These are phyloP conservation scores for Cyberlindnera euphorbiiphila DNA, from an alignment of 805 yeast genomes.

Conservation along the genomic window DNA sequence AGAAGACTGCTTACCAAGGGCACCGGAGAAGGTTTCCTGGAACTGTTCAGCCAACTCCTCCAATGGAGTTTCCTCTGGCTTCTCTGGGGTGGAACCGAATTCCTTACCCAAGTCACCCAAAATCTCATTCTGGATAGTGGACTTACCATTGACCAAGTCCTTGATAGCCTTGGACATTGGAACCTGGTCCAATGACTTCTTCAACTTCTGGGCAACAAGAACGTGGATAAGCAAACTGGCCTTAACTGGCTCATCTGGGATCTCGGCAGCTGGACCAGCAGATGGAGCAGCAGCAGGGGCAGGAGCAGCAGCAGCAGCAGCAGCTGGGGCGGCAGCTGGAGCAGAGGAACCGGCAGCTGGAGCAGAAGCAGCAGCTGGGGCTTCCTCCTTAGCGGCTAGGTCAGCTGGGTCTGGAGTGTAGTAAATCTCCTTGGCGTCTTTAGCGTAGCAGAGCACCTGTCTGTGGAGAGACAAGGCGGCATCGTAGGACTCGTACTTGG, in stretches of 20 bases:
- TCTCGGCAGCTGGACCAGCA: slow-evolving; percentile 76
- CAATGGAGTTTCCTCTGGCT: slow-evolving; percentile 97
- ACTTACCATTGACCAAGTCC: slow-evolving; percentile 97
- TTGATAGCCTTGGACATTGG: slow-evolving; percentile 92
- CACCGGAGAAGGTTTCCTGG: slow-evolving; percentile 86
- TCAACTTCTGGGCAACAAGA: slow-evolving; percentile 91
- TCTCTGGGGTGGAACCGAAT: slow-evolving; percentile 96
- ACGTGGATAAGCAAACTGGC: slow-evolving; percentile 82
- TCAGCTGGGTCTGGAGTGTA: slow-evolving; percentile 78
- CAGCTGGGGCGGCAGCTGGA: slow-evolving; percentile 53
- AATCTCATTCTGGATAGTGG: slow-evolving; percentile 97
- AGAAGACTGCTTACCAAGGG: slow-evolving; percentile 89
- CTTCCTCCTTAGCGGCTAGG: slow-evolving; percentile 28
- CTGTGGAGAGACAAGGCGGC: slow-evolving; percentile 86
- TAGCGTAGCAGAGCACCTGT: slow-evolving; percentile 92
- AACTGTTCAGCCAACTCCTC: slow-evolving; percentile 93
- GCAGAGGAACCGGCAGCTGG: slow-evolving; percentile 43
- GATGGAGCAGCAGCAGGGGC: slow-evolving; percentile 54
- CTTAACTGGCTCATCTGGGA: slow-evolving; percentile 86
- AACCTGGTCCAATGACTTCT: slow-evolving; percentile 81
- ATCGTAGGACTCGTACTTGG: slow-evolving; percentile 90
- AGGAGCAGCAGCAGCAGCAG: slow-evolving; percentile 57
- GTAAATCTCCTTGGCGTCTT: slow-evolving; percentile 94
- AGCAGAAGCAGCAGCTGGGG: slow-evolving; percentile 29
- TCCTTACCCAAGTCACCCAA: slow-evolving; percentile 98